A percentile compares a stretch with the other conserved stretches of the same genome.
phyloP scores from a whole-genome alignment of 768 basidiomycete genomes.

The Gelatoporia subvermispora region DNA sequence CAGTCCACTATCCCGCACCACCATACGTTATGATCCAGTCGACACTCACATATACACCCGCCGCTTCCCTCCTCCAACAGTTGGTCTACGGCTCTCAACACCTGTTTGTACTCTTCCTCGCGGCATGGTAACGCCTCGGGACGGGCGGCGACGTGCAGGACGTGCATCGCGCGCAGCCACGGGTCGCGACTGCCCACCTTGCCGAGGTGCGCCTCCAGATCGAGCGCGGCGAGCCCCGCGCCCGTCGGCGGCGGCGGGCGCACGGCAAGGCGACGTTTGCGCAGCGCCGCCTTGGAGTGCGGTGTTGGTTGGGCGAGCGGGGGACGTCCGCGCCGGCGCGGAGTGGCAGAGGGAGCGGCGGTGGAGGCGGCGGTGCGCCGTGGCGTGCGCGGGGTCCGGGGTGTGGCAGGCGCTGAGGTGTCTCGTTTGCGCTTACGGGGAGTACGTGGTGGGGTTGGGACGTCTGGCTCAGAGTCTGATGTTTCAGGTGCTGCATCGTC shows the following conservation, averaged over 20 bases:
- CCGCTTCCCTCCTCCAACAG: slow-evolving; percentile 90
- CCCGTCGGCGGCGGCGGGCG: slow-evolving; percentile 31
- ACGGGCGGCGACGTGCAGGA: slow-evolving; percentile 88
- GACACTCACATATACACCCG: slow-evolving; percentile 84
- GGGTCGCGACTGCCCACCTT: slow-evolving; percentile 41
- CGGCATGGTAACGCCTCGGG: slow-evolving; percentile 89
- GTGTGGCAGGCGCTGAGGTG: slow-evolving; percentile 7
- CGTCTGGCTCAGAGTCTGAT: slow-evolving; percentile 15
- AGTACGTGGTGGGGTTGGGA: slow-evolving; percentile 25
- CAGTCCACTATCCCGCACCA: background rate
- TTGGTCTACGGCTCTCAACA: slow-evolving; percentile 74
- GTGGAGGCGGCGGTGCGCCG: slow-evolving; percentile 8
- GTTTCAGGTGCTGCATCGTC: slow-evolving; percentile 7
- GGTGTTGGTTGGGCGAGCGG: slow-evolving; percentile 62
- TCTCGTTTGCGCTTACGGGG: slow-evolving; percentile 44
- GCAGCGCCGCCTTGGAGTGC: slow-evolving; percentile 67
- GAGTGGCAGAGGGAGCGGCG: slow-evolving; percentile 10
- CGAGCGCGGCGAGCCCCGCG: slow-evolving; percentile 29
- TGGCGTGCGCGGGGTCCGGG: slow-evolving; percentile 14
- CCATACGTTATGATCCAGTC: background rate
- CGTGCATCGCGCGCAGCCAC: slow-evolving; percentile 84
- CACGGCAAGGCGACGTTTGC: slow-evolving; percentile 38
- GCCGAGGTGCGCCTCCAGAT: slow-evolving; percentile 23
- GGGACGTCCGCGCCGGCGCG: slow-evolving; percentile 24
- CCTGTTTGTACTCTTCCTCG: slow-evolving; percentile 75